Percentiles rank a stretch among this genome's conserved stretches.
phyloP scores from a whole-genome alignment of 2,329 filamentous ascomycete species.

The Colletotrichum sidae region DNA sequence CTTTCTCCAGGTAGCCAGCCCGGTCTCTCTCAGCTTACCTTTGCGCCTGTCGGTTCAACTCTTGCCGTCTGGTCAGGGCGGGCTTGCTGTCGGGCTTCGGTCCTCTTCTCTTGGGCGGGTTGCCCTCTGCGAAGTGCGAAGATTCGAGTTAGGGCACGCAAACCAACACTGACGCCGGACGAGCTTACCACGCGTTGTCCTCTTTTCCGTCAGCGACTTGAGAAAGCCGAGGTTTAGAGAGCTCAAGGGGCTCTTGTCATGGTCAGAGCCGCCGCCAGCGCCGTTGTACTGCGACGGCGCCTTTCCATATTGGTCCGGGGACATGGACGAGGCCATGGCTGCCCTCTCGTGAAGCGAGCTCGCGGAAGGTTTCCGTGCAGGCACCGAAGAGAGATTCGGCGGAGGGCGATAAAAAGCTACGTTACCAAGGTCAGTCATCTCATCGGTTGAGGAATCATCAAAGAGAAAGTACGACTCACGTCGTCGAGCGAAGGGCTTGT shows the following conservation, averaged over 20 bases:
- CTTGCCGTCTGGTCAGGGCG: conserved; percentile 89
- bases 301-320: conserved; percentile 51
- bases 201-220: conserved; percentile 78
- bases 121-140: conserved; percentile 71
- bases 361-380: conserved; percentile 46
- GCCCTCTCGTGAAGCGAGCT: conserved; percentile 47
- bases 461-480: conserved; percentile 8
- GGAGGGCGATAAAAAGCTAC: conserved; percentile 52
- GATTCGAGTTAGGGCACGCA: conserved; percentile 4
- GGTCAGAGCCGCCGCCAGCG: conserved; percentile 36
- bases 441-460: conserved; percentile 1
- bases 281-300: conserved; percentile 41
- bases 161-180: conserved; percentile 1
- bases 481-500: conserved; percentile 12
- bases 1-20: not conserved
- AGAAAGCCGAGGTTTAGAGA: conserved; percentile 70
- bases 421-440: conserved; percentile 50
- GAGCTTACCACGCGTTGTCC: conserved; percentile 76
- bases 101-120: conserved; percentile 87
- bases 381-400: conserved; percentile 47
- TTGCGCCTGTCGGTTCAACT: conserved; percentile 95
- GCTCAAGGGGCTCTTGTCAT: conserved; percentile 54
- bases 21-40: conserved; percentile 67
- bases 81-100: conserved; percentile 98
- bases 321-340: conserved; percentile 61